Evolutionary conservation across 2,329 filamentous ascomycete species (phyloP), one percentile per base, ranked within the genome.

Genomic region (Blastomyces gilchristii): DNA sequence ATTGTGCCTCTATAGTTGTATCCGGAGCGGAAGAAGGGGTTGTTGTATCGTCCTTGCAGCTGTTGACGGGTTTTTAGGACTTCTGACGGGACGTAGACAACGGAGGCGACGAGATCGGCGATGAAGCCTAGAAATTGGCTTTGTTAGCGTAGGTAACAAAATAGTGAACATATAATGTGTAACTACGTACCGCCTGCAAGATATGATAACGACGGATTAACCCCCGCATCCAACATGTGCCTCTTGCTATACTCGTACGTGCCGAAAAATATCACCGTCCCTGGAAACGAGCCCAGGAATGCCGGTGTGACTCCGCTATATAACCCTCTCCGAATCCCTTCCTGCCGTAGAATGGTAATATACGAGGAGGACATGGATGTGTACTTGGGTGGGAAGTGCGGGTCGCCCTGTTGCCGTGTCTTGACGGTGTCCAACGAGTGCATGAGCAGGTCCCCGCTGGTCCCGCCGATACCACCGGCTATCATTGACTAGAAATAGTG

Each of bases 401-500:
- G 92, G 72, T 97, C 94, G 71, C 93, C 94, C 77, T 99, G 94
- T 75, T 99, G 95, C 69, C 94, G 85, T 57, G 94, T 99, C 79
- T 99, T 99, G 71, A 99, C 94, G 0, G 94, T 99, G 76, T 99
- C 94, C 72, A 99, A 84, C 56, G 93, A 97, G 79, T 99, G 94
- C 94, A 99, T 99, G 68, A 99, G 81, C 83, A 99, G 89, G 76
- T 99, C 94, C 64, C 95, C 94, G 63, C 89, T 95, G 18, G 90
- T 92, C 61, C 94, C 94, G 72, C 95, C 94, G 61, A 95, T 81
- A 65, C 93, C 94, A 72, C 94, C 94, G 43, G 94, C 94, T 71
- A 99, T 82, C 92, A 97, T 99, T 74, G 89, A 87, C 91, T 96
- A 70, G 62, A 65, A 66, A 43, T 18, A 11, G 45, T 11, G 25